phyloP scores from a whole-genome alignment of 208 protist species.

The Leishmania turanica region DNA sequence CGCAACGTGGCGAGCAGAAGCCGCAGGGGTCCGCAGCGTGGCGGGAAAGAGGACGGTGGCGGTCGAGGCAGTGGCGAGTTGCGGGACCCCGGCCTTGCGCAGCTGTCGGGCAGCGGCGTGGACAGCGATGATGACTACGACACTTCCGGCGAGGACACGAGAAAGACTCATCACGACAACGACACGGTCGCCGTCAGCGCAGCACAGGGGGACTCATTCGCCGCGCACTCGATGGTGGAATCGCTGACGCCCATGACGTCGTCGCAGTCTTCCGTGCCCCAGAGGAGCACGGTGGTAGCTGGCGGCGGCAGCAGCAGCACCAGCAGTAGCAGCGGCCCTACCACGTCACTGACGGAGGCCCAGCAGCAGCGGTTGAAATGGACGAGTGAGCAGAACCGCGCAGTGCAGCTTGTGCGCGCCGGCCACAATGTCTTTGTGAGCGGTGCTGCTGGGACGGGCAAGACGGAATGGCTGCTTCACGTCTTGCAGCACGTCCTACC shows the following conservation, averaged over 20 bases:
- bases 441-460: conserved; percentile 82
- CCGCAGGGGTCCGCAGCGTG: conserved; percentile 1
- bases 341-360: background rate
- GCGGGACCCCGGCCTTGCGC: conserved; percentile 15
- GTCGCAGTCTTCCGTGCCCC: background rate
- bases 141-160: background rate
- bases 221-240: background rate
- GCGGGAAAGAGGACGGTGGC: background rate
- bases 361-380: conserved; percentile 18
- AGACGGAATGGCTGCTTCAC: conserved; percentile 70
- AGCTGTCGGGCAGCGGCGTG: conserved; percentile 3
- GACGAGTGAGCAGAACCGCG: conserved; percentile 52
- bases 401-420: conserved; percentile 37
- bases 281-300: background rate
- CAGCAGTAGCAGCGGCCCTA: background rate
- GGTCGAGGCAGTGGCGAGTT: background rate
- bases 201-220: background rate
- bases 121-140: conserved; percentile 12
- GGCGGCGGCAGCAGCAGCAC: background rate
- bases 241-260: background rate
- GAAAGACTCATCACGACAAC: background rate
- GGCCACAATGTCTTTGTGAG: conserved; percentile 80
- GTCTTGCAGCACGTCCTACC: conserved; percentile 50
- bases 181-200: background rate
- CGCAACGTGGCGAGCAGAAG: conserved; percentile 52